Evolutionary conservation across 2,329 filamentous ascomycete species (phyloP).

Genomic region (Cryphonectria parasitica): DNA sequence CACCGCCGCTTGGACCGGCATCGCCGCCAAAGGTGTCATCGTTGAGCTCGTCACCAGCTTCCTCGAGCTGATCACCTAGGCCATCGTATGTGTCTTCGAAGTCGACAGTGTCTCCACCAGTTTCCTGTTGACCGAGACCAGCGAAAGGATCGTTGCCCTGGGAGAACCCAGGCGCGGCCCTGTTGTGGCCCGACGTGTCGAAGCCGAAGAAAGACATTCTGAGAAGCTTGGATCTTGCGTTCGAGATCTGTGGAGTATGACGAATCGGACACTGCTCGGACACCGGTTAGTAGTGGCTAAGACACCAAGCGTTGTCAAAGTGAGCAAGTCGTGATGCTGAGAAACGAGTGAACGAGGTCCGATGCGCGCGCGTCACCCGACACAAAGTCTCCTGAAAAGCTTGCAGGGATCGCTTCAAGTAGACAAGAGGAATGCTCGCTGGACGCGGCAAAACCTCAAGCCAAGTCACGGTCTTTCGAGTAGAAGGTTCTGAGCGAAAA

Average conservation of each 20-base stretch:
- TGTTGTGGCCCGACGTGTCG: conserved; percentile 71
- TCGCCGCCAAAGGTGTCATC: conserved; percentile 84
- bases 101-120: conserved; percentile 64
- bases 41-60: conserved; percentile 92
- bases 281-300: neutral
- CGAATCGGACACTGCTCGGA: conserved; percentile 6
- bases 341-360: neutral
- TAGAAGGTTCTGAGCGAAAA: neutral
- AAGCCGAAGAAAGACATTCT: conserved; percentile 93
- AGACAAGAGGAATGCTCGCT: conserved; percentile 3
- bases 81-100: conserved; percentile 99
- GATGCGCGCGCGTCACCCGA: neutral
- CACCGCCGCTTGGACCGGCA: conserved; percentile 46
- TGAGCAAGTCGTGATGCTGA: neutral
- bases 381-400: neutral
- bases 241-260: neutral
- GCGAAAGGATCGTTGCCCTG: conserved; percentile 86
- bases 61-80: conserved; percentile 85
- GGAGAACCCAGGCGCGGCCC: conserved; percentile 77
- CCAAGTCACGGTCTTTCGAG: neutral
- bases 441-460: neutral
- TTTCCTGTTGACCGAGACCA: conserved; percentile 68
- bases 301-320: neutral
- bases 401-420: neutral
- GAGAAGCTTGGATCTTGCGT: conserved; percentile 18